Conservation (phyloP, 495 filamentous ascomycete species). For the Lophium mytilinum region DNA sequence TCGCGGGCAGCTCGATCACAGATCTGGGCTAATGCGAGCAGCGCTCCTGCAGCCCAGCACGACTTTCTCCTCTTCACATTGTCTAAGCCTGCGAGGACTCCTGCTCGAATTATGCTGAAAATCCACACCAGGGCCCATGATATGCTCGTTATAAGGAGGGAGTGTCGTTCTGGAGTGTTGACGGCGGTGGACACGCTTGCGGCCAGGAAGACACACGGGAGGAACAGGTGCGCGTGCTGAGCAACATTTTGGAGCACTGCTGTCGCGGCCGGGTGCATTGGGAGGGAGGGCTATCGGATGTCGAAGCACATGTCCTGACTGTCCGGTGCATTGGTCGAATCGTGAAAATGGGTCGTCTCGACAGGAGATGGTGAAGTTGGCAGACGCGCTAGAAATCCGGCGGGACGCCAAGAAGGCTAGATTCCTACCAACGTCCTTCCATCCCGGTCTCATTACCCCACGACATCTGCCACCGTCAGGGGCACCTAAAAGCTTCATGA, state of each 20-base stretch:
- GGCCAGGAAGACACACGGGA: conserved; percentile 21
- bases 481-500: no score
- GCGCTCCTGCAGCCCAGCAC: conserved; percentile 26
- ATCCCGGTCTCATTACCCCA: no score
- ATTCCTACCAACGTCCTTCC: no score
- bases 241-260: conserved; percentile 17
- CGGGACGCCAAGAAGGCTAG: no score
- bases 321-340: neutral
- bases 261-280: conserved; percentile 22
- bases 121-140: conserved; percentile 31
- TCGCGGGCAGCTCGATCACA: conserved; percentile 30
- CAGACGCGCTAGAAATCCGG: no score
- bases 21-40: conserved; percentile 28
- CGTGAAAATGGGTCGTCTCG: no score
- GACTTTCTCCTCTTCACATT: conserved; percentile 12
- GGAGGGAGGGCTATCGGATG: conserved; percentile 1
- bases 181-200: conserved; percentile 20
- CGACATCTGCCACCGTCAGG: no score
- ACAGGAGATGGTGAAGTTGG: no score
- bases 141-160: conserved; percentile 28
- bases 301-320: neutral
- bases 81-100: conserved; percentile 4
- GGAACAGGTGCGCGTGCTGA: conserved; percentile 9
- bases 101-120: conserved; percentile 15
- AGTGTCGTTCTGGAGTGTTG: conserved; percentile 24